phyloP scores from a whole-genome alignment of 1,139 yeast genomes.

The Blastobotrys apis region DNA sequence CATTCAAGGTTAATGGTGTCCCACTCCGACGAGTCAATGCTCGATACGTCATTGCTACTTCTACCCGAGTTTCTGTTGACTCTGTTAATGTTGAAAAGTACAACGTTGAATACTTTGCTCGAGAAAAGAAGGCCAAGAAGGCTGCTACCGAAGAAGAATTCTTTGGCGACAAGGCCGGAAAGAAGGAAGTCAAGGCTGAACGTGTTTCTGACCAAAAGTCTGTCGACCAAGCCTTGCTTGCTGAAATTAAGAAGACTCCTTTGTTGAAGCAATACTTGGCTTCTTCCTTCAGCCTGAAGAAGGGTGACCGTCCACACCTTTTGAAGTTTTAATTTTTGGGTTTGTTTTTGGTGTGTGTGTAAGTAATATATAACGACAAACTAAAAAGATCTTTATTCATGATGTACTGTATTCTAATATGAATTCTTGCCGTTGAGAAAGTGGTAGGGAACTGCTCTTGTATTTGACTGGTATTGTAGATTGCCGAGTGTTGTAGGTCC shows the following conservation, averaged over 20 bases:
- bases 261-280: constrained; percentile 97
- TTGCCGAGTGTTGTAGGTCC: too few species aligned
- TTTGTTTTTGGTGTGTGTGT: not conserved
- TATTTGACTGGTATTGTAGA: too few species aligned
- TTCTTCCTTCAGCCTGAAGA: constrained; percentile 94
- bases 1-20: constrained; percentile 99
- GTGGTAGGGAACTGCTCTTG: too few species aligned
- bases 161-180: constrained; percentile 80
- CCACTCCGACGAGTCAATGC: constrained; percentile 99
- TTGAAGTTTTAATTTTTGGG: constrained; percentile 73
- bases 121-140: constrained; percentile 81
- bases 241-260: constrained; percentile 97
- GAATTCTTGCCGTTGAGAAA: too few species aligned
- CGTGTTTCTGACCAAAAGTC: constrained; percentile 97
- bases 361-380: too few species aligned
- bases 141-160: constrained; percentile 91
- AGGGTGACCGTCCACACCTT: constrained; percentile 98
- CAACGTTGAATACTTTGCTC: constrained; percentile 95
- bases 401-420: too few species aligned
- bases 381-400: too few species aligned
- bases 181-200: constrained; percentile 88
- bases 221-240: constrained; percentile 89
- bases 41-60: constrained; percentile 98
- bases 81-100: constrained; percentile 87
- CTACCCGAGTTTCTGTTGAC: constrained; percentile 79